A percentile compares a stretch with the other conserved stretches of the same genome.
These are phyloP conservation scores for Ophiostoma sp. DNA, from an alignment of 2,329 filamentous ascomycete genomes.

Conservation along the genomic window DNA sequence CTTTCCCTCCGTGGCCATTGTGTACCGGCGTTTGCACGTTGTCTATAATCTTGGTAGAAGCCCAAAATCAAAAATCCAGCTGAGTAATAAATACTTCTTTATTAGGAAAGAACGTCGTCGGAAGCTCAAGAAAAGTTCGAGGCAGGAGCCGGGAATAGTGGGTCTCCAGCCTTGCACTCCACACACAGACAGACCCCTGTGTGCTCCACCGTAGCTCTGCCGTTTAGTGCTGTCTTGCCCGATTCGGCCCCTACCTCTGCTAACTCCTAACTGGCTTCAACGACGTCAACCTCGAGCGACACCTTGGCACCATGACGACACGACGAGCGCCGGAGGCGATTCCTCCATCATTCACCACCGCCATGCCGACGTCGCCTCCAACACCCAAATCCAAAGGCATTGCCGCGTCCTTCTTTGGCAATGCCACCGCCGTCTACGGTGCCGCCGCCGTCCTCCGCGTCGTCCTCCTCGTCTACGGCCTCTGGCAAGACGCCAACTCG, in stretches of 20 bases:
- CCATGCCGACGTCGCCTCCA: background rate
- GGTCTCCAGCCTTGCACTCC: background rate
- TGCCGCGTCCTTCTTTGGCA: conserved; percentile 34
- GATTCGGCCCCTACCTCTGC: background rate
- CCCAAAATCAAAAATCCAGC: no score
- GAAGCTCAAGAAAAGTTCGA: conserved; percentile 4
- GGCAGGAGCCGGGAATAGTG: conserved; percentile 11
- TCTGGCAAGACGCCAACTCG: conserved; percentile 87
- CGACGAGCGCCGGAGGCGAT: background rate
- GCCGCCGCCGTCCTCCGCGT: conserved; percentile 61
- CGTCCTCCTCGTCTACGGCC: conserved; percentile 75
- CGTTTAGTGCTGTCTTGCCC: conserved; percentile 4
- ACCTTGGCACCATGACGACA: conserved; percentile 9
- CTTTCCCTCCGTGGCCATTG: conserved; percentile 37
- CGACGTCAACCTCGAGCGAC: background rate
- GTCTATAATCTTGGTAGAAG: background rate
- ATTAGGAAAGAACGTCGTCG: conserved; percentile 6
- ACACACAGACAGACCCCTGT: conserved; percentile 6
- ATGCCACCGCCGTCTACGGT: conserved; percentile 48
- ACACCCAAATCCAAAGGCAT: conserved; percentile 22
- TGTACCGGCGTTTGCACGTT: background rate
- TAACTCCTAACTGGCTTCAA: background rate
- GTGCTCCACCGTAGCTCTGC: conserved; percentile 1
- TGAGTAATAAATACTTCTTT: background rate
- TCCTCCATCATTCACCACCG: background rate